Conservation (phyloP, 1,139 yeast species). For the Zygoascus sp. region DNA sequence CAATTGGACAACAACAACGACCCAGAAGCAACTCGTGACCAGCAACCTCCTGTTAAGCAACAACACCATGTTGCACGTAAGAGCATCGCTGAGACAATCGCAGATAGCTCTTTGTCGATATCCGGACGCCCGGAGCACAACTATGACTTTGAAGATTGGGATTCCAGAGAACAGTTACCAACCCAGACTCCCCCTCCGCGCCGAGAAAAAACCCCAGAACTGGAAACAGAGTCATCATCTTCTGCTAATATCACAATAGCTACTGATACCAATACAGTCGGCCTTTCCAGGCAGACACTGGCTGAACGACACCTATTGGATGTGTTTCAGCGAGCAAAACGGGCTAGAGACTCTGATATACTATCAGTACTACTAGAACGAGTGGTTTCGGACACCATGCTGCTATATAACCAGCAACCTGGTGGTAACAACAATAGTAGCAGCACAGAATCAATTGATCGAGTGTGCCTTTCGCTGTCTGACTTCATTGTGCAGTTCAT, state of each 20-base stretch:
- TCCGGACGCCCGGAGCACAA: no score
- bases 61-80: no score
- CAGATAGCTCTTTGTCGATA: background rate
- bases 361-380: constrained; percentile 27
- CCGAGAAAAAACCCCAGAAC: background rate
- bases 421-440: no score
- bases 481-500: constrained; percentile 25
- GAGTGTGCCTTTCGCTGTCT: constrained; percentile 27
- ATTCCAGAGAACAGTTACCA: background rate
- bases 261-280: no score
- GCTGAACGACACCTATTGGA: constrained; percentile 28
- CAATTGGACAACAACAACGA: no score
- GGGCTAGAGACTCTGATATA: constrained; percentile 19
- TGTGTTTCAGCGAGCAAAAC: constrained; percentile 23
- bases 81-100: no score
- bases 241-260: no score
- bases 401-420: constrained; percentile 21
- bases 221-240: background rate
- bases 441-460: constrained; percentile 20
- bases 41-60: no score
- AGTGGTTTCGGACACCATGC: constrained; percentile 27
- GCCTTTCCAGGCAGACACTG: constrained; percentile 22
- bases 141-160: constrained; percentile 5
- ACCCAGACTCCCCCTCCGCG: background rate
- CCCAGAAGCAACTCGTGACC: no score